Evolutionary conservation across 495 filamentous ascomycete genomes (phyloP).

Genomic region (Zalerion maritima): DNA sequence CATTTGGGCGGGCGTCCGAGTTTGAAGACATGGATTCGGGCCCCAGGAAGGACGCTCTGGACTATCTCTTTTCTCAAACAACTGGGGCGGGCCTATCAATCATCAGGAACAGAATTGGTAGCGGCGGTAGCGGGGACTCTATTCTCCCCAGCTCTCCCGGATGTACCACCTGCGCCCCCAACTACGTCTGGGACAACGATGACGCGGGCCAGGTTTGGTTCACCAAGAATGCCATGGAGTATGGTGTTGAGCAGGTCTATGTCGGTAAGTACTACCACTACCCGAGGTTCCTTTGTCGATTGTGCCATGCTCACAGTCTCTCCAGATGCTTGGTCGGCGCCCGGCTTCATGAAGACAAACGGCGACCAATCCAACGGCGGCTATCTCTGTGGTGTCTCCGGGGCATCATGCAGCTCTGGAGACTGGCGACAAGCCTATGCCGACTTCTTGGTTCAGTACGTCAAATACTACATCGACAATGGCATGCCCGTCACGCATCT

Average conservation of each 20-base stretch:
- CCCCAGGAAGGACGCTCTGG: slow-evolving; percentile 21
- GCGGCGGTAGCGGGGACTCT: slow-evolving; percentile 18
- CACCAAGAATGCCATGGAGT: slow-evolving; percentile 27
- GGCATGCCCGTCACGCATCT: slow-evolving; percentile 35
- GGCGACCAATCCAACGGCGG: slow-evolving; percentile 23
- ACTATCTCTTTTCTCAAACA: slow-evolving; percentile 31
- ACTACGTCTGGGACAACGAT: slow-evolving; percentile 30
- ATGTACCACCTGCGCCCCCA: slow-evolving; percentile 16
- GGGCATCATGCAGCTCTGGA: slow-evolving; percentile 27
- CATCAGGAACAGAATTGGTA: slow-evolving; percentile 36
- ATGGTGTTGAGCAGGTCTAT: slow-evolving; percentile 32
- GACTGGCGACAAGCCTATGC: slow-evolving; percentile 44
- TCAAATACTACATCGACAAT: slow-evolving; percentile 28
- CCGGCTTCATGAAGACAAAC: slow-evolving; percentile 45
- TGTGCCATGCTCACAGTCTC: too few relatives aligned
- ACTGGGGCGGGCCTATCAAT: slow-evolving; percentile 38
- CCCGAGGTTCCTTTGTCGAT: too few relatives aligned
- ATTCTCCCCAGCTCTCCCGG: slow-evolving; percentile 29
- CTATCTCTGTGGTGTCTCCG: slow-evolving; percentile 34
- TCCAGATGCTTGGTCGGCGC: slow-evolving; percentile 41
- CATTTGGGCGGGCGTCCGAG: slow-evolving; percentile 31
- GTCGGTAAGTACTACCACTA: too few relatives aligned
- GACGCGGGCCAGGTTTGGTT: slow-evolving; percentile 37
- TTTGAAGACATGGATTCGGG: slow-evolving; percentile 19
- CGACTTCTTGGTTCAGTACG: slow-evolving; percentile 37